Conservation (phyloP, 176 grass and related monocot species). For the Triticum turgidum region DNA sequence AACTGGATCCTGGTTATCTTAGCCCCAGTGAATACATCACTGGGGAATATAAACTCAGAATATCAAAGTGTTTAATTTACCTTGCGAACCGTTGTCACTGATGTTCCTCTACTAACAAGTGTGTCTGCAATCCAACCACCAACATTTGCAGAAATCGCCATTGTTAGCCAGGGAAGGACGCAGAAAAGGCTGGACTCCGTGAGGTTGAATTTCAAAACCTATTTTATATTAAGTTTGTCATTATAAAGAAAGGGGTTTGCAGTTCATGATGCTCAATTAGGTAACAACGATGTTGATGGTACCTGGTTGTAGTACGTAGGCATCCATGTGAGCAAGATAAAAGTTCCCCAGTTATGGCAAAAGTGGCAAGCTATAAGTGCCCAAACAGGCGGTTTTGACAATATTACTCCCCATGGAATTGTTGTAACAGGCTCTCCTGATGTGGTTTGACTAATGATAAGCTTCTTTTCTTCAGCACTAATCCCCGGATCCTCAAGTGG, state of each 20-base stretch:
- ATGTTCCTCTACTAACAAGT: constrained; percentile 90
- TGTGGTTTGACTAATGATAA: constrained; percentile 59
- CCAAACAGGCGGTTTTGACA: constrained; percentile 93
- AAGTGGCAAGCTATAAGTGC: constrained; percentile 95
- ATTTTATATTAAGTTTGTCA: constrained; percentile 30
- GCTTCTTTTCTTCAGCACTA: constrained; percentile 65
- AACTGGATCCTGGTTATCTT: not conserved
- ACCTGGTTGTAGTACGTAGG: constrained; percentile 99
- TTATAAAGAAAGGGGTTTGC: not conserved
- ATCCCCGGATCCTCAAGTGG: constrained; percentile 90
- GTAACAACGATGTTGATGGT: constrained; percentile 17
- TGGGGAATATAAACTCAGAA: not conserved
- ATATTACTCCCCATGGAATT: constrained; percentile 87
- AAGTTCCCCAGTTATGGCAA: constrained; percentile 98
- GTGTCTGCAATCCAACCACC: constrained; percentile 99
- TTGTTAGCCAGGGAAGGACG: constrained; percentile 92
- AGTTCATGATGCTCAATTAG: not conserved
- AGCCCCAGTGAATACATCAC: not conserved
- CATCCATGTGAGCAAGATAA: constrained; percentile 99
- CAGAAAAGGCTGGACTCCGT: constrained; percentile 89
- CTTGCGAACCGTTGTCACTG: constrained; percentile 91
- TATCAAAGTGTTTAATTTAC: constrained; percentile 33
- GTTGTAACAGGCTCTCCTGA: constrained; percentile 69
- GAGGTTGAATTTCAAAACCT: constrained; percentile 98
- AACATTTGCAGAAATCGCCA: constrained; percentile 94